Evolutionary conservation across 208 protist species (phyloP), one percentile per base, ranked within the genome.

Genomic region (Trichomonas gallinae): DNA sequence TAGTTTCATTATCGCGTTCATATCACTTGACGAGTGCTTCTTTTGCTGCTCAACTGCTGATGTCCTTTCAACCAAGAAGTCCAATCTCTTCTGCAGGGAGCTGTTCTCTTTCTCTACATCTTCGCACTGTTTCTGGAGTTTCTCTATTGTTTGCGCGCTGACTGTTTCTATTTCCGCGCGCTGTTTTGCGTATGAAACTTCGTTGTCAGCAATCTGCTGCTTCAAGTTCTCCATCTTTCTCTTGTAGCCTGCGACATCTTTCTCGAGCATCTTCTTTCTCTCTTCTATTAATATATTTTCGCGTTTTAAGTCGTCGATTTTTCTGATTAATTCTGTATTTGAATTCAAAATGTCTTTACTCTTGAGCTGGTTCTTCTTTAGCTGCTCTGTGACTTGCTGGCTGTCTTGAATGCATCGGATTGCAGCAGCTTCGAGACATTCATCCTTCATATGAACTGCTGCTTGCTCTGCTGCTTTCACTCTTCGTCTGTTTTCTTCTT

Each of bases 381-480:
- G 44, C 46, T 93, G 87, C 2, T 48, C 13, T 51, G 87, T 48
- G 38, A 51, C 87, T 48, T 11, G 40, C 15, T 51, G 40, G 10
- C 40, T n/a, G 46, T 93, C 87, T 93, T 93, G 87, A 38, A 93
- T 93, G 31, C 87, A 93, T 51, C 87, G 0, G 46, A 93, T 93
- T 34, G 87, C 87, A 38, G 87, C 87, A 34, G 40, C 87, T 51
- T 93, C 87, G 0, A 93, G 26, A 38, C 44, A 51, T 31, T 93
- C 44, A 51, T 93, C 87, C 15, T 93, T 93, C 0, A 58, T 93
- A 17, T 93, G 15, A 48, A 93, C 44, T 34, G 87, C 87, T 34
- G 40, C 87, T 38, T 51, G 87, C 46, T 93, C 87, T 38, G 87
- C 87, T 51, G 42, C 44, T 93, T 42, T 93, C 8, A 93, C 44